Base-by-base conservation (phyloP, 352 stramenopile genomes). In the Phytophthora sp. region DNA sequence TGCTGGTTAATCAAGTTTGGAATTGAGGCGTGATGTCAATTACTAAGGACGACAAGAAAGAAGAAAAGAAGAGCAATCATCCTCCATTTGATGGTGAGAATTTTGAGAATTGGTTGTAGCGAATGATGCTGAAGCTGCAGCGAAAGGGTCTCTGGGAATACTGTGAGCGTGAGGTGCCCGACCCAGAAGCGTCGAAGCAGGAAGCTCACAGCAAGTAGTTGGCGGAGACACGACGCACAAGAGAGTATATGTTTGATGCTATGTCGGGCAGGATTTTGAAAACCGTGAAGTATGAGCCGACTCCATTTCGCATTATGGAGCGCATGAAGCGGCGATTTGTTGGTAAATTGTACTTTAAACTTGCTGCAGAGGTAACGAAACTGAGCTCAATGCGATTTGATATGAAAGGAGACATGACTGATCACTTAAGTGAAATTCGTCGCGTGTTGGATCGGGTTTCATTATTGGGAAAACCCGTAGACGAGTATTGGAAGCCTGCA, bases 401-500 rank as follows among this genome's bases (percentile, higher is more conserved):
- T 1, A 6, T 11, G 1, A 31, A 31, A 0, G 28, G 45, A 2
- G 41, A 54, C 12, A 2, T 53, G 18, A 27, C 45, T 4, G 45
- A 50, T 10, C 42, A 50, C 26, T 37, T 50, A 15, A 50, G 45
- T 21, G 45, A 42, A 27, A 30, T 51, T 8, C 34, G 49, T 26
- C 34, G 35, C 13, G 15, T 57, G 10, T 52, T 60, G 38, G 39
- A 60, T 4, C 31, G 13, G 15, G 37, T 60, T 52, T 32, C 34
- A 17, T 7, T 44, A 24, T 9, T 52, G 9, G 39, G 52, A 2
- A 39, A 50, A 21, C 52, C 39, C 3, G 8, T 57, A 15, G 39
- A 43, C 35, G 52, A 52, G n/a, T 60, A 44, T 31, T 11, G 17
- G n/a, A 60, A 60, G 21, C 39, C 23, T 30, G 28, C 52, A 10